Evolutionary conservation across 2,329 filamentous ascomycete species (phyloP).

Genomic region (Ilyonectria robusta): DNA sequence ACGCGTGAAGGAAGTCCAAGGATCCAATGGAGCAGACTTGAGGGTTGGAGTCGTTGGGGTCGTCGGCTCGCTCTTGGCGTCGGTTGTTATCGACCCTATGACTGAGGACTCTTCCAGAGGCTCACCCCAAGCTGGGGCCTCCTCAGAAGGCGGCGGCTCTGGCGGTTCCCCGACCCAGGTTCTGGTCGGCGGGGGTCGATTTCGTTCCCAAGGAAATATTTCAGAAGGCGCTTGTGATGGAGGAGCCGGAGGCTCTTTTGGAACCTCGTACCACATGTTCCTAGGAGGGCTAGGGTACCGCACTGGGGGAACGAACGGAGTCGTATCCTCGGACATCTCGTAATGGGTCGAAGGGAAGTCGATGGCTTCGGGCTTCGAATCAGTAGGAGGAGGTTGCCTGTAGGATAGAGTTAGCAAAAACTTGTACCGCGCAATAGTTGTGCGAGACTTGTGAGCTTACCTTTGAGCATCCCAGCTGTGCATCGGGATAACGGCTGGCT

Average conservation of each 20-base stretch:
- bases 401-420: conserved; percentile 30
- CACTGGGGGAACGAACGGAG: conserved; percentile 82
- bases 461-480: conserved; percentile 69
- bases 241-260: conserved; percentile 71
- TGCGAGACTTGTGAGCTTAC: conserved; percentile 51
- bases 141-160: conserved; percentile 41
- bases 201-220: conserved; percentile 93
- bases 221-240: conserved; percentile 70
- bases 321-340: conserved; percentile 82
- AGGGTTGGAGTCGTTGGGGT: conserved; percentile 66
- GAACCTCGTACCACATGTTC: conserved; percentile 91
- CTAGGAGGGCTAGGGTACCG: conserved; percentile 87
- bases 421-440: background rate
- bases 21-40: conserved; percentile 64
- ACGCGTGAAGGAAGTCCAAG: conserved; percentile 81
- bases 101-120: conserved; percentile 51
- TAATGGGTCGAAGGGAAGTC: conserved; percentile 87
- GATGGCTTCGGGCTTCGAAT: conserved; percentile 86
- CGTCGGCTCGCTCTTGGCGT: conserved; percentile 55
- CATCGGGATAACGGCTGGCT: conserved; percentile 46
- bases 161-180: conserved; percentile 64
- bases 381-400: conserved; percentile 73
- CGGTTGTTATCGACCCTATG: conserved; percentile 51
- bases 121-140: conserved; percentile 38
- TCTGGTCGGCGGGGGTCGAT: conserved; percentile 73